phyloP scores from a whole-genome alignment of 805 yeast species.

The Scheffersomyces lignosus region DNA sequence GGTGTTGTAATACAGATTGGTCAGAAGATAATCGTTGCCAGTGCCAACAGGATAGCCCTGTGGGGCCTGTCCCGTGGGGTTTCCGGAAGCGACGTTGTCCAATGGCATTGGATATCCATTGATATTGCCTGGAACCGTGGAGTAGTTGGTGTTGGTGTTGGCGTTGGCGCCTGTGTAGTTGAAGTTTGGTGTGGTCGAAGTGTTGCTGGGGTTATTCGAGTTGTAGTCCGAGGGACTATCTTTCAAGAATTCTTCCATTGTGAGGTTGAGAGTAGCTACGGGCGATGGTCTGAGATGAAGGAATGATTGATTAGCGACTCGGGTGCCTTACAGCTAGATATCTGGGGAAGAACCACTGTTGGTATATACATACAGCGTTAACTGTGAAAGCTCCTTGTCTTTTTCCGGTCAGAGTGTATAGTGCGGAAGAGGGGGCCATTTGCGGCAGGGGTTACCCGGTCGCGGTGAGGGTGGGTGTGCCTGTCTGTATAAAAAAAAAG shows the following conservation, averaged over 20 bases:
- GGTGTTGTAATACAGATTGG: not conserved
- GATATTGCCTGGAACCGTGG: not conserved
- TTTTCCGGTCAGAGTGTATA: no score
- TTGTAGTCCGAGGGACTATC: conserved; percentile 31
- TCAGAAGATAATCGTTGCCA: not conserved
- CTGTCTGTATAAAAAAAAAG: no score
- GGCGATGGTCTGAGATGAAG: not conserved
- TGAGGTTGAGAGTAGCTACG: no score
- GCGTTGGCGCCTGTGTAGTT: conserved; percentile 2
- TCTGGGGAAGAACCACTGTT: no score
- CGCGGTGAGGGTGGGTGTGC: no score
- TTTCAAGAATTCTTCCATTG: conserved; percentile 32
- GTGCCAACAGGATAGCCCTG: not conserved
- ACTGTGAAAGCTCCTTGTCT: no score
- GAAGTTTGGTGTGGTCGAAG: conserved; percentile 5
- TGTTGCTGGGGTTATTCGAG: conserved; percentile 3
- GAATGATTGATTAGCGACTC: no score
- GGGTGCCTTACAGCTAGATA: no score
- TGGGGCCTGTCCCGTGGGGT: not conserved
- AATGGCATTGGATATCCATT: not conserved
- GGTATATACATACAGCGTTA: no score
- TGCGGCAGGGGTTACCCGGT: no score
- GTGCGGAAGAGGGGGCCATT: no score
- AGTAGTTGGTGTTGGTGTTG: not conserved
- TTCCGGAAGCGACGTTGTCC: not conserved